Conservation (phyloP, 2,329 filamentous ascomycete genomes). For the Cladophialophora chaetospira region DNA sequence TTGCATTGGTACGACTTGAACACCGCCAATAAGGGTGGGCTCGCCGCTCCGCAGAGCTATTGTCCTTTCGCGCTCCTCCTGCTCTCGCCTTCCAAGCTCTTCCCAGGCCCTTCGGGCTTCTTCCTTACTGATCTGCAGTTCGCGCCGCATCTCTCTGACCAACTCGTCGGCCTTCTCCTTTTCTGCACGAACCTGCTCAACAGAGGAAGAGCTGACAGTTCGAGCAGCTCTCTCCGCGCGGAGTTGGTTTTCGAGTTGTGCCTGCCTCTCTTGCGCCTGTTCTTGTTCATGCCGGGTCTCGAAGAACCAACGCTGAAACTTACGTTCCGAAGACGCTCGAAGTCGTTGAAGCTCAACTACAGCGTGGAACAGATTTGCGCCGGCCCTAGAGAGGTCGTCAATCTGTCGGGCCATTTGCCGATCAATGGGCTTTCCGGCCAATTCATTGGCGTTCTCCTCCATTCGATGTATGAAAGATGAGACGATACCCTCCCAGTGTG, state of each 20-base stretch:
- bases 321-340: constrained; percentile 91
- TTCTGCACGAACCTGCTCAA: constrained; percentile 68
- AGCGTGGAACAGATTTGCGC: constrained; percentile 95
- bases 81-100: constrained; percentile 87
- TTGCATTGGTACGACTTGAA: constrained; percentile 93
- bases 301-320: constrained; percentile 98
- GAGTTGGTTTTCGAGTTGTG: constrained; percentile 74
- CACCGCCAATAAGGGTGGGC: constrained; percentile 85
- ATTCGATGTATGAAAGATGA: constrained; percentile 95
- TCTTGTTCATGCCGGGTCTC: constrained; percentile 90
- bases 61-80: constrained; percentile 87
- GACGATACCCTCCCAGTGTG: constrained; percentile 96
- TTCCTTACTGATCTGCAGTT: constrained; percentile 91
- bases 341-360: constrained; percentile 94
- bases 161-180: constrained; percentile 72
- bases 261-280: constrained; percentile 77
- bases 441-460: constrained; percentile 84
- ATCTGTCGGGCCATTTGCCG: constrained; percentile 91
- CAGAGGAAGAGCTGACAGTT: constrained; percentile 62
- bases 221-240: constrained; percentile 71
- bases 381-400: constrained; percentile 93
- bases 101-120: constrained; percentile 96
- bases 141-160: constrained; percentile 86
- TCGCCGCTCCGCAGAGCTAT: constrained; percentile 82
- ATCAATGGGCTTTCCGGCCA: constrained; percentile 78